Evolutionary conservation across 768 basidiomycete species (phyloP).

Genomic region (Mycena filopes): DNA sequence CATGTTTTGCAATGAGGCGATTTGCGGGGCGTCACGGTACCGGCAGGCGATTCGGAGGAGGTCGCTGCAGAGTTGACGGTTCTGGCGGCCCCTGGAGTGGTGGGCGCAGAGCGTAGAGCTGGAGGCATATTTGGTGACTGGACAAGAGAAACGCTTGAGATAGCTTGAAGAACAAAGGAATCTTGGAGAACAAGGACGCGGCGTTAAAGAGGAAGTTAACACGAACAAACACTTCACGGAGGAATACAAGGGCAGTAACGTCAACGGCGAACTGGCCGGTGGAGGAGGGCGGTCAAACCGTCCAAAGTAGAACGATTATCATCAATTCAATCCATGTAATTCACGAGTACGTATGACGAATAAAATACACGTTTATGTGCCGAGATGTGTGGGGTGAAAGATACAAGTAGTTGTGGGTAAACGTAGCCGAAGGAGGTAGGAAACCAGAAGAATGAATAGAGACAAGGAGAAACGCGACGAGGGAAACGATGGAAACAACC

Average conservation of each 20-base stretch:
- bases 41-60: slow-evolving; percentile 12
- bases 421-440: slow-evolving; percentile 17
- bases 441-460: slow-evolving; percentile 1
- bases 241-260: no score
- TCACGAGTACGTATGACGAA: slow-evolving; percentile 30
- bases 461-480: background rate
- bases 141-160: background rate
- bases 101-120: slow-evolving; percentile 19
- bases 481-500: slow-evolving; percentile 17
- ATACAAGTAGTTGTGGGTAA: slow-evolving; percentile 23
- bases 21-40: slow-evolving; percentile 28
- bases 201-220: background rate
- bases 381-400: slow-evolving; percentile 28
- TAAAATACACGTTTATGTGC: slow-evolving; percentile 33
- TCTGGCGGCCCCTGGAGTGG: slow-evolving; percentile 4
- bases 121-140: slow-evolving; percentile 5
- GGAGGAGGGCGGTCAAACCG: no score
- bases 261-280: no score
- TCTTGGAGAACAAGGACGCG: slow-evolving; percentile 3
- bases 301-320: background rate
- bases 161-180: background rate
- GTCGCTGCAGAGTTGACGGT: background rate
- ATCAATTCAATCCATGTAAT: slow-evolving; percentile 27
- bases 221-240: background rate
- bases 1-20: slow-evolving; percentile 35